Percentiles rank a stretch among this genome's conserved stretches.
These are phyloP conservation scores for Aspergillus steynii DNA, from an alignment of 495 filamentous ascomycete genomes.

Conservation along the genomic window DNA sequence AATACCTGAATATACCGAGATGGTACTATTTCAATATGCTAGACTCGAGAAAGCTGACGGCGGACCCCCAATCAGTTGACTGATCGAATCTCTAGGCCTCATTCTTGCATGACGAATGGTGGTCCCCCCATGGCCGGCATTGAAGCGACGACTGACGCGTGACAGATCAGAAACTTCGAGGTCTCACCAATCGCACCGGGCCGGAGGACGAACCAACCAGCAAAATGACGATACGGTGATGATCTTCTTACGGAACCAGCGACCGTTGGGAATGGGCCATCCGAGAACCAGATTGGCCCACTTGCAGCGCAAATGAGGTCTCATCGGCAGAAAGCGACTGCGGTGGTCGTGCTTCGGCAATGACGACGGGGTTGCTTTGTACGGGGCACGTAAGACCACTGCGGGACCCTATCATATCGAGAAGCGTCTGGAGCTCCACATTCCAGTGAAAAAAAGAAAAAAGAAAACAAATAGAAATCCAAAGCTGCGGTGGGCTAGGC, in stretches of 20 bases:
- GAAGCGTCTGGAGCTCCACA: neutral
- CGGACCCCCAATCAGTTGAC: conserved; percentile 12
- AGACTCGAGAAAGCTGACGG: conserved; percentile 2
- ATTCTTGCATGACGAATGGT: conserved; percentile 10
- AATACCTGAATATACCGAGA: neutral
- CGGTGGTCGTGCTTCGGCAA: no score
- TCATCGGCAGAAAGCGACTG: no score
- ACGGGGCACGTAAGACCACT: no score
- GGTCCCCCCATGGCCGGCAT: conserved; percentile 9
- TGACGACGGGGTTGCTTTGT: no score
- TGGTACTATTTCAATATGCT: neutral
- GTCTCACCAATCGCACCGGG: no score
- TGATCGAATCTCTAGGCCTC: conserved; percentile 16
- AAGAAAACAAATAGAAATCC: neutral
- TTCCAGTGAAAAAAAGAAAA: conserved; percentile 3
- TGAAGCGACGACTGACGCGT: conserved; percentile 30
- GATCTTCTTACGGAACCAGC: conserved; percentile 1
- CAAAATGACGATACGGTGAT: no score
- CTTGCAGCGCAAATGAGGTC: no score
- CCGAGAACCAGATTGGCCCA: no score
- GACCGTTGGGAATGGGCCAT: conserved; percentile 14
- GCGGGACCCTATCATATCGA: neutral
- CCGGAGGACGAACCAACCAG: neutral
- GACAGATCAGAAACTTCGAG: conserved; percentile 34
- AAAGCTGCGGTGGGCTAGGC: conserved; percentile 5